Conservation (phyloP, 352 stramenopile genomes). For the Chloridella minuta region DNA sequence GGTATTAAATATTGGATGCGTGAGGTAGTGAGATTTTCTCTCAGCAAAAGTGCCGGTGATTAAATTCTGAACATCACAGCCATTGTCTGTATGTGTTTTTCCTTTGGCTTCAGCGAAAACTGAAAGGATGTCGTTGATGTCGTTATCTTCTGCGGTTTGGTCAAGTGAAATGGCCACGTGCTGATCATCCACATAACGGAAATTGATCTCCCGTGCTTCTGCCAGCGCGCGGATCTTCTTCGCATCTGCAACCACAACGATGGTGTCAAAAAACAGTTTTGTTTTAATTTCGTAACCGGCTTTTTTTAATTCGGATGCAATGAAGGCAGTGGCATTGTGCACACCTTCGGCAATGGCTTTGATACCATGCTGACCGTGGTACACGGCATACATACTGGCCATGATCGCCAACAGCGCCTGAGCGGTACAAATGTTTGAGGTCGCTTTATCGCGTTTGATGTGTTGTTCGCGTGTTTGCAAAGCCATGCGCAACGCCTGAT, state of each 20-base stretch:
- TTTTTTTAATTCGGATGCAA: slow-evolving; percentile 32
- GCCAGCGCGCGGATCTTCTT: no score
- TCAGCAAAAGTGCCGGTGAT: no score
- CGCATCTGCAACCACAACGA: no score
- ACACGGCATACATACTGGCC: slow-evolving; percentile 79
- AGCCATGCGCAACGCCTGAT: slow-evolving; percentile 75
- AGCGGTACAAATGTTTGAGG: slow-evolving; percentile 94
- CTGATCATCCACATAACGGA: neutral
- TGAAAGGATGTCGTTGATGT: neutral
- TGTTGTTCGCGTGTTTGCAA: slow-evolving; percentile 97
- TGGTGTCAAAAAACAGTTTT: slow-evolving; percentile 25
- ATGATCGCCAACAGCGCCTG: slow-evolving; percentile 95
- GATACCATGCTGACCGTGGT: slow-evolving; percentile 84
- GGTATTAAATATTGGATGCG: slow-evolving; percentile 74
- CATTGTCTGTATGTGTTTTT: neutral
- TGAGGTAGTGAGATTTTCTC: slow-evolving; percentile 41
- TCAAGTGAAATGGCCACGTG: slow-evolving; percentile 13
- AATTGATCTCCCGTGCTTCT: no score
- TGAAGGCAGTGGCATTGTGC: slow-evolving; percentile 32
- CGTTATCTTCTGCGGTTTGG: slow-evolving; percentile 4
- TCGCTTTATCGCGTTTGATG: slow-evolving; percentile 94
- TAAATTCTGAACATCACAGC: no score
- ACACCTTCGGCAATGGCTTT: slow-evolving; percentile 55
- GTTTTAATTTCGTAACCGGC: slow-evolving; percentile 1
- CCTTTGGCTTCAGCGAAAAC: neutral